Conservation (phyloP, 345 rosid genomes). For the Salix koriyanagi region DNA sequence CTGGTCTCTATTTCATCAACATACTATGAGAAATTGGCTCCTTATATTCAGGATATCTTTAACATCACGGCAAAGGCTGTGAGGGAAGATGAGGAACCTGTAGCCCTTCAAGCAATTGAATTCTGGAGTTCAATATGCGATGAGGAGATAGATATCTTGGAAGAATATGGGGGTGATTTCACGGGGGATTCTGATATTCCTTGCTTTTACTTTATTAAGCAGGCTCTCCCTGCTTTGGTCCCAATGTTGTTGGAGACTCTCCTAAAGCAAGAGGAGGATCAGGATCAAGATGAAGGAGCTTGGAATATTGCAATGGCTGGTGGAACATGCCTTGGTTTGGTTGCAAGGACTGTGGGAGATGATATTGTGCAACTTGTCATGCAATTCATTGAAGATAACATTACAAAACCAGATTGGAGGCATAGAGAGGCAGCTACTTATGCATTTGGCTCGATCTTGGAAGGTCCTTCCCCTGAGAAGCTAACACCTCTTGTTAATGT, state of each 20-base stretch:
- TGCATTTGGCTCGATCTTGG: slow-evolving; percentile 49
- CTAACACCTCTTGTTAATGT: slow-evolving; percentile 34
- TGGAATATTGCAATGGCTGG: slow-evolving; percentile 54
- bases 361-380: slow-evolving; percentile 42
- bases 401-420: slow-evolving; percentile 48
- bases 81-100: slow-evolving; percentile 44
- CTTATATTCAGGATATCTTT: slow-evolving; percentile 45
- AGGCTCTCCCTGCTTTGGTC: slow-evolving; percentile 45
- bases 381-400: slow-evolving; percentile 45
- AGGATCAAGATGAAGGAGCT: slow-evolving; percentile 48
- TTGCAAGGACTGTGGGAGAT: slow-evolving; percentile 47
- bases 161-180: slow-evolving; percentile 41
- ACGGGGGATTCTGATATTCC: slow-evolving; percentile 42
- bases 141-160: slow-evolving; percentile 49
- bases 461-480: slow-evolving; percentile 48
- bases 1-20: slow-evolving; percentile 46
- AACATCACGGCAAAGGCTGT: slow-evolving; percentile 44
- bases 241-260: slow-evolving; percentile 44
- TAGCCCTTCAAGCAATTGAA: slow-evolving; percentile 46
- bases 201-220: slow-evolving; percentile 44
- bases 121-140: slow-evolving; percentile 49
- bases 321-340: slow-evolving; percentile 48
- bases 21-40: slow-evolving; percentile 42
- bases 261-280: slow-evolving; percentile 49
- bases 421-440: slow-evolving; percentile 49